Base-by-base conservation (phyloP, 257 asterid species). In the Rehmannia glutinosa region DNA sequence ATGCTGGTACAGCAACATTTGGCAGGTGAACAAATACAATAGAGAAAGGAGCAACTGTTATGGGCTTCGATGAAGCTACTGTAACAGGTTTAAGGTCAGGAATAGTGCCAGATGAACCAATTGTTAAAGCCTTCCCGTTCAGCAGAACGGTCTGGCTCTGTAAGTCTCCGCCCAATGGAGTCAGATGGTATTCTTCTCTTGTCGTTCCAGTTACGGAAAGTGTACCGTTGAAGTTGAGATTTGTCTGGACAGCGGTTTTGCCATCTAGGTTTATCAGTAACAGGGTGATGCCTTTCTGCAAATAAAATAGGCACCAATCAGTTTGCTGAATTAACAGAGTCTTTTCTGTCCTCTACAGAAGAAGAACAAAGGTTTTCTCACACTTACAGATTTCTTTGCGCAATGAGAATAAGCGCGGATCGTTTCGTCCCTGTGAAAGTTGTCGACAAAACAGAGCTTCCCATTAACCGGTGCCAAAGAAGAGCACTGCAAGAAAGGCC, bases 381-480 rank as follows among this genome's bases (percentile, higher is more conserved):
- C 12, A 39, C 54, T 52, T 12, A 52, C 38, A 12, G 17, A 25
- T 21, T 21, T 4, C 8, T 52, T 52, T 52, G 35, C 56, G 10
- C 38, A 27, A 52, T 52, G 36, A 24, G 36, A 16, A 24, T 52
- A 52, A 8, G 33, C 6, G 23, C 33, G 35, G 0, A 52, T 25
- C 6, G 1, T 0, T 6, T 12, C 23, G 6, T 52, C 36, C 36
- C 8, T 52, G 8, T 2, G 23, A 21, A 52, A 2, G 10, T 11
- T 21, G 33, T 52, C 12, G 15, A 13, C 16, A 50, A 59, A 62
- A 82, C 91, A 9, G 52, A 41, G 5, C 59, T 75, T 60, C 89
- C 91, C 91, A 87, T 87, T 27, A 87, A 73, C 10, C 69, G 79
- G 74, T 84, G 89, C 87, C 89, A 87, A 45, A 87, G 87, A 69